A percentile compares a stretch with the other conserved stretches of the same genome.
These are phyloP conservation scores for Olyra latifolia DNA, from an alignment of 176 grass and related monocot genomes.

Conservation along the genomic window DNA sequence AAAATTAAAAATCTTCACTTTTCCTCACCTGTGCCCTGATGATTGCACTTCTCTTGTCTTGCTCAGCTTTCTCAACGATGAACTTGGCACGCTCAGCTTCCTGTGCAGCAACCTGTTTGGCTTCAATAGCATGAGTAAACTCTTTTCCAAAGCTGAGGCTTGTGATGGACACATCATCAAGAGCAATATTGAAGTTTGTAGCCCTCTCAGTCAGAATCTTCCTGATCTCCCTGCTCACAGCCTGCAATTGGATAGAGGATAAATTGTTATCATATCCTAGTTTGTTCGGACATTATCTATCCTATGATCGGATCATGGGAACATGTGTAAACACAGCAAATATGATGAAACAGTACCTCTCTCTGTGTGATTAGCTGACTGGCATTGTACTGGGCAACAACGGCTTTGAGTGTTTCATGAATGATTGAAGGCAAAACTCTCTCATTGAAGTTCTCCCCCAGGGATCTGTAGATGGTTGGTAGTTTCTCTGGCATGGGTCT, in stretches of 20 bases:
- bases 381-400: conserved; percentile 97
- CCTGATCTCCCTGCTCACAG: conserved; percentile 96
- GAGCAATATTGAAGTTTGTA: conserved; percentile 83
- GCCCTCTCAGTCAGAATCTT: conserved; percentile 96
- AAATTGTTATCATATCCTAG: conserved; percentile 3
- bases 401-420: conserved; percentile 93
- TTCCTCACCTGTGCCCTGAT: conserved; percentile 71
- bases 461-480: conserved; percentile 73
- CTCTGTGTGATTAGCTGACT: conserved; percentile 95
- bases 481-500: conserved; percentile 68
- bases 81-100: conserved; percentile 93
- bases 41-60: conserved; percentile 78
- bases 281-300: background rate
- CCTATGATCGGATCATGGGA: background rate
- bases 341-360: conserved; percentile 59
- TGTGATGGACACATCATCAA: conserved; percentile 98
- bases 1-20: background rate
- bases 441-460: conserved; percentile 85
- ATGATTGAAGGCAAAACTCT: conserved; percentile 96
- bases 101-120: conserved; percentile 95
- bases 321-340: background rate
- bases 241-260: conserved; percentile 42
- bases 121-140: conserved; percentile 95
- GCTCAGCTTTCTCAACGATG: conserved; percentile 83
- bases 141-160: conserved; percentile 89